phyloP scores from a whole-genome alignment of 2,329 filamentous ascomycete genomes.

The Colletotrichum spinosum region DNA sequence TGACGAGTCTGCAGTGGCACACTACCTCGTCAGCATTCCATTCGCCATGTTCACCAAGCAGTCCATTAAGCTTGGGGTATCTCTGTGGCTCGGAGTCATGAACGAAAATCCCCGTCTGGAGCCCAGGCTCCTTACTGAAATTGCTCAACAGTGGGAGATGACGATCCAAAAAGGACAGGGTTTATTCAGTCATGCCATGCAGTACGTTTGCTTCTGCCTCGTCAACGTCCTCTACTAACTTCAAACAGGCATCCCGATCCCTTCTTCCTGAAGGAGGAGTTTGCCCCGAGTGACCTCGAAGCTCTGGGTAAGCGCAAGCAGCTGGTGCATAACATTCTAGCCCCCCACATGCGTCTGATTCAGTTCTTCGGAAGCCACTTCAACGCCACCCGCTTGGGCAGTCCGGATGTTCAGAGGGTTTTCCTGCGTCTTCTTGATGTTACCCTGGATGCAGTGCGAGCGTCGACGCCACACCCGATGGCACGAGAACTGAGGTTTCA shows the following conservation, averaged over 20 bases:
- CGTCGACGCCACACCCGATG: constrained; percentile 82
- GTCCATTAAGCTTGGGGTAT: constrained; percentile 94
- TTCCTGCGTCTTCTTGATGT: constrained; percentile 85
- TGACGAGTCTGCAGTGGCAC: constrained; percentile 82
- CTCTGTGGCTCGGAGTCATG: constrained; percentile 95
- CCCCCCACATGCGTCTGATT: constrained; percentile 85
- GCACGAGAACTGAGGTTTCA: constrained; percentile 93
- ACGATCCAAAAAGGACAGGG: constrained; percentile 83
- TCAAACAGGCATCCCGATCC: constrained; percentile 77
- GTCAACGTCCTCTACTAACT: constrained; percentile 44
- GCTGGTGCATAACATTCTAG: constrained; percentile 82
- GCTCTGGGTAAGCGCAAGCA: constrained; percentile 81
- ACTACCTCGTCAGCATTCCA: constrained; percentile 91
- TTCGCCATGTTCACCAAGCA: constrained; percentile 95
- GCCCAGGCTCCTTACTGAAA: constrained; percentile 84
- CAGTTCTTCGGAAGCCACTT: constrained; percentile 96
- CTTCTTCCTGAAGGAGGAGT: constrained; percentile 91
- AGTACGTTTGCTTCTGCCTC: constrained; percentile 54
- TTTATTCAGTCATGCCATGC: constrained; percentile 80
- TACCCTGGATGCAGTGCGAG: constrained; percentile 80
- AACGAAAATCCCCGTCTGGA: constrained; percentile 94
- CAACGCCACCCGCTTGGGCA: constrained; percentile 89
- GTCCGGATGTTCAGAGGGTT: constrained; percentile 81
- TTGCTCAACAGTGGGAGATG: constrained; percentile 90
- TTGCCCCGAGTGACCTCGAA: constrained; percentile 88